A percentile compares a stretch with the other conserved stretches of the same genome.
Evolutionary conservation across 2,329 filamentous ascomycete genomes (phyloP).

Genomic region (Huntiella omanensis): DNA sequence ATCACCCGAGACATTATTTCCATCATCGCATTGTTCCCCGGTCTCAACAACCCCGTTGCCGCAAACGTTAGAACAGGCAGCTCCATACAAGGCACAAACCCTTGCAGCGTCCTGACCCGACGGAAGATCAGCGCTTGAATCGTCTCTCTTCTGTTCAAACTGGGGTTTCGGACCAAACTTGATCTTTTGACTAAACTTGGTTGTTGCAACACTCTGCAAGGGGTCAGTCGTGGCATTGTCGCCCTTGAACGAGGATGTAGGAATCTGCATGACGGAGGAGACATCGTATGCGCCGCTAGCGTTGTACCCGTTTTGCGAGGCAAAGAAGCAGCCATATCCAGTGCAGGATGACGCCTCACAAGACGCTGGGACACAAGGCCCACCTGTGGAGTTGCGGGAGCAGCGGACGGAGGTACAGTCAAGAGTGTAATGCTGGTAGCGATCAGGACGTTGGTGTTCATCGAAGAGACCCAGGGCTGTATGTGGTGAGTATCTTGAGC

Average conservation of each 20-base stretch:
- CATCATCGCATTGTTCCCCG: conserved; percentile 7
- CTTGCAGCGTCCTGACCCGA: conserved; percentile 2
- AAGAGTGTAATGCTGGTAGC: conserved; percentile 1
- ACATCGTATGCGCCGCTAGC: conserved; percentile 3
- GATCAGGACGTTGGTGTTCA: conserved; percentile 8
- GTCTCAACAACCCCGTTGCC: conserved; percentile 8
- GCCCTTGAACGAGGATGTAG: not conserved
- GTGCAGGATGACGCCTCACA: conserved; percentile 6
- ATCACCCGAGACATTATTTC: not conserved
- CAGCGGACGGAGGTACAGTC: conserved; percentile 7
- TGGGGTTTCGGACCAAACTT: not conserved
- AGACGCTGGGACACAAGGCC: not conserved
- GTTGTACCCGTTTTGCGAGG: not conserved
- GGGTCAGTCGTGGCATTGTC: not conserved
- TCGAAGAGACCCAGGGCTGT: conserved; percentile 6
- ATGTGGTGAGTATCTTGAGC: not conserved
- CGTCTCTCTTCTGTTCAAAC: not conserved
- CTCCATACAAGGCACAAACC: conserved; percentile 5
- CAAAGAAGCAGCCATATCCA: conserved; percentile 10
- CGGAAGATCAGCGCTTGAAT: not conserved
- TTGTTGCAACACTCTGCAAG: no score
- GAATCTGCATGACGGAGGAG: conserved; percentile 10
- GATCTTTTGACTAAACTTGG: no score
- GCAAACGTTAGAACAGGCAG: conserved; percentile 1
- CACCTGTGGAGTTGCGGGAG: not conserved